A percentile compares a stretch with the other conserved stretches of the same genome.
Conservation (phyloP, 805 yeast genomes). For the Metschnikowia reukaufii region DNA sequence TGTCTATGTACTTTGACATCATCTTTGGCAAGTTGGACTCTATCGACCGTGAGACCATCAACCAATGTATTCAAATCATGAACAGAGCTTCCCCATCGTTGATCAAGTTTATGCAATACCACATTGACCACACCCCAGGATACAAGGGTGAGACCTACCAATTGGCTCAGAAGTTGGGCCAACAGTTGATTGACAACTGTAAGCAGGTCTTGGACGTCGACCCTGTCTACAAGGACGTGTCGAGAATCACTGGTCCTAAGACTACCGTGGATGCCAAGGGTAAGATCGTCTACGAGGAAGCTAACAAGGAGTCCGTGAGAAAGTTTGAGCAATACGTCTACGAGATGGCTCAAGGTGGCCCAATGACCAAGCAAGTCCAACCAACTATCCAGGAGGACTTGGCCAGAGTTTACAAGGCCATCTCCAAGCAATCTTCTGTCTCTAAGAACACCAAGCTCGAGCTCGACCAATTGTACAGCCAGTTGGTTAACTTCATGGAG, state of each 20-base stretch:
- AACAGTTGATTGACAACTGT: slow-evolving; percentile 94
- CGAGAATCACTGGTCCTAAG: slow-evolving; percentile 93
- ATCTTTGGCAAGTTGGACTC: slow-evolving; percentile 90
- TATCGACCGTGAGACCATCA: slow-evolving; percentile 93
- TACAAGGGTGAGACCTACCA: slow-evolving; percentile 88
- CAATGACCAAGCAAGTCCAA: slow-evolving; percentile 63
- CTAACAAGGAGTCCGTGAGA: slow-evolving; percentile 84
- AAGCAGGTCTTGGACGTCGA: slow-evolving; percentile 73
- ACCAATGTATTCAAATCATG: slow-evolving; percentile 96
- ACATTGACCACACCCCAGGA: slow-evolving; percentile 77
- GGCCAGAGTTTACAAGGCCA: slow-evolving; percentile 76
- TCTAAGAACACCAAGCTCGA: slow-evolving; percentile 62
- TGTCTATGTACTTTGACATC: slow-evolving; percentile 91
- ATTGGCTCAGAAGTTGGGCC: slow-evolving; percentile 86
- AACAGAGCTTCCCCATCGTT: slow-evolving; percentile 93
- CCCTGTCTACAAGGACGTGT: slow-evolving; percentile 95
- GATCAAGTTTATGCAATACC: slow-evolving; percentile 95
- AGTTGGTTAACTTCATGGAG: slow-evolving; percentile 67
- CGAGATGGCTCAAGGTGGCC: slow-evolving; percentile 96
- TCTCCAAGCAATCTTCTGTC: slow-evolving; percentile 69
- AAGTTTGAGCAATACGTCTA: slow-evolving; percentile 93
- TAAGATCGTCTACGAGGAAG: slow-evolving; percentile 79
- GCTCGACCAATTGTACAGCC: slow-evolving; percentile 69
- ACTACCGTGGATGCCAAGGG: slow-evolving; percentile 88
- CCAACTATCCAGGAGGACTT: slow-evolving; percentile 85